Percentiles rank a stretch among this genome's conserved stretches.
Conservation (phyloP, 139 green algal species). For the Medakamo hakoo region DNA sequence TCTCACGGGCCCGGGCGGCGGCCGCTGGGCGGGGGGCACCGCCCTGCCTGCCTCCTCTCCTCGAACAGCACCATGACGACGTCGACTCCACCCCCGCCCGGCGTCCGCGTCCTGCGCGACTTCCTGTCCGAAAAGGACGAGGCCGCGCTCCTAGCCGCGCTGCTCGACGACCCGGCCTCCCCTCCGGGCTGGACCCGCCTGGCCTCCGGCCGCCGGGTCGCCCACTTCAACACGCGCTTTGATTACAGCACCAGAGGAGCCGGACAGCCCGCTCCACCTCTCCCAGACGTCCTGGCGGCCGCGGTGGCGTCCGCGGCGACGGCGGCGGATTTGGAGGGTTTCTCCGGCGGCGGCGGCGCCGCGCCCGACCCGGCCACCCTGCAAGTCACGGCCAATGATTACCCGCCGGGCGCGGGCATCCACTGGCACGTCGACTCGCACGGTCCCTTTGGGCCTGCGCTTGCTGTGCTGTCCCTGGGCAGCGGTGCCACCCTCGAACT, state of each 20-base stretch:
- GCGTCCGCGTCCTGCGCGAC: not conserved
- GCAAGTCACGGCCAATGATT: slow-evolving; percentile 91
- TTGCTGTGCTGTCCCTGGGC: slow-evolving; percentile 69
- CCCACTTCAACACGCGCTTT: not conserved
- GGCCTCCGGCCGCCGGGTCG: not conserved
- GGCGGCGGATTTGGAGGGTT: not conserved
- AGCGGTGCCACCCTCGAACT: slow-evolving; percentile 73
- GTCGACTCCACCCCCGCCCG: too few relatives aligned
- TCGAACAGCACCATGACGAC: too few relatives aligned
- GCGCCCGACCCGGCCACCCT: not conserved
- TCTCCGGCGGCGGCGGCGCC: not conserved
- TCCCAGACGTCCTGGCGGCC: too few relatives aligned
- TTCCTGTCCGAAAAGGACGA: not conserved
- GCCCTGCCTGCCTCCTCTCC: too few relatives aligned
- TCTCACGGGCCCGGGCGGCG: too few relatives aligned
- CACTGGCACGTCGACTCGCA: slow-evolving; percentile 90
- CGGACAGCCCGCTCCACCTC: not conserved
- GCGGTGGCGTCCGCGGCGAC: not conserved
- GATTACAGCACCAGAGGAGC: not conserved
- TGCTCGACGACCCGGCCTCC: not conserved
- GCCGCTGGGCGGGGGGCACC: too few relatives aligned
- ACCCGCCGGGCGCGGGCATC: slow-evolving; percentile 73
- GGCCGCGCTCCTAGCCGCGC: not conserved
- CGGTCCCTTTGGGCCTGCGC: slow-evolving; percentile 69
- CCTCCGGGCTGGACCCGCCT: not conserved